Conservation (phyloP, 768 basidiomycete species). For the Cystofilobasidium macerans region DNA sequence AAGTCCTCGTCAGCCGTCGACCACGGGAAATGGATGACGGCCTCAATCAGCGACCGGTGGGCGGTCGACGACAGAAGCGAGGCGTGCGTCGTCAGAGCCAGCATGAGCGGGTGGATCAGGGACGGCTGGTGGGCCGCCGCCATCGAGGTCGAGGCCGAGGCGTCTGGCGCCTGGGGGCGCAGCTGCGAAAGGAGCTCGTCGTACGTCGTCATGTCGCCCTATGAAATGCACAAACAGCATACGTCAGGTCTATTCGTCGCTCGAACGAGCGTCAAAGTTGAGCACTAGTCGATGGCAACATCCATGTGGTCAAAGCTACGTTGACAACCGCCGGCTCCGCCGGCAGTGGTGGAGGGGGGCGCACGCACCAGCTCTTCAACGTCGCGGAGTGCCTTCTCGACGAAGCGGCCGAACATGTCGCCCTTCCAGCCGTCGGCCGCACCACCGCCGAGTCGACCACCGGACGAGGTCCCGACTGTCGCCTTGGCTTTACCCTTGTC, state of each 20-base stretch:
- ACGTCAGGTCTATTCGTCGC: no score
- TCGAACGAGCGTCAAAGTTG: no score
- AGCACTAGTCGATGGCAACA: no score
- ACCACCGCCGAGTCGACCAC: neutral
- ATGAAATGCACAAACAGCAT: neutral
- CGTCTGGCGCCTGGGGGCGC: conserved; percentile 27
- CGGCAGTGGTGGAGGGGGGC: no score
- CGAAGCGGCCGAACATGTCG: conserved; percentile 38
- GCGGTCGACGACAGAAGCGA: conserved; percentile 63
- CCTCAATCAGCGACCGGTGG: conserved; percentile 70
- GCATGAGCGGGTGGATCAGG: conserved; percentile 46
- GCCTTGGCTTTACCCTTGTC: conserved; percentile 21
- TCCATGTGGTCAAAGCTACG: no score
- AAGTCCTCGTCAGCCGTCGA: conserved; percentile 63
- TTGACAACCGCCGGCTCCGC: no score
- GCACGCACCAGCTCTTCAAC: conserved; percentile 16
- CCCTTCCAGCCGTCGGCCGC: conserved; percentile 32
- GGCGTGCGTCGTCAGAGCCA: conserved; percentile 81
- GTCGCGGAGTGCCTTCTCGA: conserved; percentile 37
- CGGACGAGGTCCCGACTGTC: neutral
- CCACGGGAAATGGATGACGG: conserved; percentile 82
- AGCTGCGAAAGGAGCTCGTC: conserved; percentile 86
- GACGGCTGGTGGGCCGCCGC: conserved; percentile 11
- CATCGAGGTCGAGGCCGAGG: conserved; percentile 38
- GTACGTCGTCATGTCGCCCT: conserved; percentile 68